Conservation (phyloP, 768 basidiomycete genomes). For the Pisolithus albus region DNA sequence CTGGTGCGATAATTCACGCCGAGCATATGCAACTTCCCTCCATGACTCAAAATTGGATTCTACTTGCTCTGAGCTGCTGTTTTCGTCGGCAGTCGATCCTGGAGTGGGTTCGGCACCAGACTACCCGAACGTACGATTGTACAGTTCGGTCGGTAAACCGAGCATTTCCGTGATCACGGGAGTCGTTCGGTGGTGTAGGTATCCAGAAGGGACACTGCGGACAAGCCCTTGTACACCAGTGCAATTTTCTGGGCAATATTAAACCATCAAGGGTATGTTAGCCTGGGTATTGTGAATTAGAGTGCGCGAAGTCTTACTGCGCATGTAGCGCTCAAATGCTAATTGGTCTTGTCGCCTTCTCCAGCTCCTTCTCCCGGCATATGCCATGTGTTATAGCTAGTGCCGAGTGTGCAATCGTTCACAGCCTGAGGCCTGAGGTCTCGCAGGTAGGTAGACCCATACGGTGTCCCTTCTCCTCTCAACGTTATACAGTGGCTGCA, state of each 20-base stretch:
- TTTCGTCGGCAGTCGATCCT: background rate
- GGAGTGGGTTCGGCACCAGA: background rate
- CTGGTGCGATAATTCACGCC: conserved; percentile 23
- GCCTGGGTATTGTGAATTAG: too few relatives aligned
- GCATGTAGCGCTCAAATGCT: too few relatives aligned
- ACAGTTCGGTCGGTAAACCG: conserved; percentile 21
- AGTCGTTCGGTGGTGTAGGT: conserved; percentile 36
- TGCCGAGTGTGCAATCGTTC: too few relatives aligned
- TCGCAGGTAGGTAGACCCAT: conserved; percentile 51
- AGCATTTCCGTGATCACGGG: conserved; percentile 36
- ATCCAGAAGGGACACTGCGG: conserved; percentile 23
- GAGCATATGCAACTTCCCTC: conserved; percentile 10
- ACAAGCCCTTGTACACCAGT: conserved; percentile 19
- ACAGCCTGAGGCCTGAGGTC: too few relatives aligned
- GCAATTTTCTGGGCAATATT: conserved; percentile 40
- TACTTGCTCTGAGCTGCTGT: background rate
- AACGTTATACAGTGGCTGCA: conserved; percentile 65
- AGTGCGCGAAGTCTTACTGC: too few relatives aligned
- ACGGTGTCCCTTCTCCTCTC: background rate
- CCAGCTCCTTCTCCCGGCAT: too few relatives aligned
- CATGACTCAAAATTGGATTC: background rate
- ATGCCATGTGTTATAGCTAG: too few relatives aligned
- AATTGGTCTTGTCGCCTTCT: too few relatives aligned
- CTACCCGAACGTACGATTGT: background rate
- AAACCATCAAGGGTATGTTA: conserved; percentile 15